These are phyloP conservation scores for Monosporascus sp. DNA, from an alignment of 2,329 filamentous ascomycete genomes.

Conservation along the genomic window DNA sequence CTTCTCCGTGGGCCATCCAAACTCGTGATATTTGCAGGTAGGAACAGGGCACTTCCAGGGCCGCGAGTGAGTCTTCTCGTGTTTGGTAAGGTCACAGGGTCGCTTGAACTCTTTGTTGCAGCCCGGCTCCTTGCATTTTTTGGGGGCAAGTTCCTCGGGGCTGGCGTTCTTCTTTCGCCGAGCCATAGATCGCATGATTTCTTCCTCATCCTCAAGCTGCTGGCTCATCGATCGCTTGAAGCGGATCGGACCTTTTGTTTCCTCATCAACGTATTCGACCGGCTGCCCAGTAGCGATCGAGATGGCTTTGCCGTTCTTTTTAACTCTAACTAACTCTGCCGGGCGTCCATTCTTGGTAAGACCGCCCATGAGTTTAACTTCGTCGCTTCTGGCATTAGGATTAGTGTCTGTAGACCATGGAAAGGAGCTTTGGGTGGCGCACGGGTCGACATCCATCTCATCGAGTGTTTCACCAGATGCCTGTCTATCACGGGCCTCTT, in stretches of 20 bases:
- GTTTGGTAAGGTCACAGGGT: constrained; percentile 95
- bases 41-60: constrained; percentile 86
- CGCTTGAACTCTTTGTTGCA: constrained; percentile 94
- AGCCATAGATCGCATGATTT: constrained; percentile 87
- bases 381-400: constrained; percentile 43
- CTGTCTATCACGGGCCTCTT: constrained; percentile 64
- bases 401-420: constrained; percentile 18
- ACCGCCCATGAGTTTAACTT: constrained; percentile 76
- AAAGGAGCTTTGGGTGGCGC: constrained; percentile 28
- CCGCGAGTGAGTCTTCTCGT: constrained; percentile 94
- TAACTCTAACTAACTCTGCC: constrained; percentile 76
- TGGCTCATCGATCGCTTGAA: constrained; percentile 65
- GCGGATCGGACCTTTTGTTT: constrained; percentile 40
- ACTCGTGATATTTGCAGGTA: constrained; percentile 82
- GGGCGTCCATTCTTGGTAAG: constrained; percentile 76
- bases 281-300: constrained; percentile 68
- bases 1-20: constrained; percentile 96
- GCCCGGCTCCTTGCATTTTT: constrained; percentile 67
- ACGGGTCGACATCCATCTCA: constrained; percentile 55
- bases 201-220: constrained; percentile 71
- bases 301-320: constrained; percentile 72
- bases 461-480: constrained; percentile 43
- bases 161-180: constrained; percentile 89
- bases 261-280: constrained; percentile 48
- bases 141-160: constrained; percentile 74